Percentiles rank a stretch among this genome's conserved stretches.
Conservation (phyloP, 352 stramenopile genomes). For the Thalassiosira mediterranea region DNA sequence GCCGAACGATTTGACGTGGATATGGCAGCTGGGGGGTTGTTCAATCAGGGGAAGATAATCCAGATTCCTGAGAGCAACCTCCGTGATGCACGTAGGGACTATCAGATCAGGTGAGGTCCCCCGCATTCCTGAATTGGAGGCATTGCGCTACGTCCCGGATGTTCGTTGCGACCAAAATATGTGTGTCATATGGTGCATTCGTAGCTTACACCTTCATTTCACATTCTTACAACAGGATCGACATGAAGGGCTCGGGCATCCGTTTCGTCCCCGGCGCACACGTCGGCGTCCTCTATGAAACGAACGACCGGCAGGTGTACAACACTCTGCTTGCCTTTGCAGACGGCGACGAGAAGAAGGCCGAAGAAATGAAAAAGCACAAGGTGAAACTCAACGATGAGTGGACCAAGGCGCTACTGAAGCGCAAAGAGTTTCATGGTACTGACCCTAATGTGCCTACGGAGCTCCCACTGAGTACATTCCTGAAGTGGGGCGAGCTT, state of each 20-base stretch:
- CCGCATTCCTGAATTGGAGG: too few relatives aligned
- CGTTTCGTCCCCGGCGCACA: constrained; percentile 1
- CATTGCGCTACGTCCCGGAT: too few relatives aligned
- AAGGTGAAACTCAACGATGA: constrained; percentile 4
- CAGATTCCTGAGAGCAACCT: too few relatives aligned
- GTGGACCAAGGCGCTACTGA: constrained; percentile 2
- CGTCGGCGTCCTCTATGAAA: constrained; percentile 6
- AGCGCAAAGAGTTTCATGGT: constrained; percentile 5
- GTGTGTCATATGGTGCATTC: background rate
- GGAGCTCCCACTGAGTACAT: background rate
- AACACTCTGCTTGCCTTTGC: constrained; percentile 14
- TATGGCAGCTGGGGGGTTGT: too few relatives aligned
- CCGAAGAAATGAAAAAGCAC: background rate
- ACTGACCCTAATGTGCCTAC: background rate
- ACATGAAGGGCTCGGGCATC: background rate
- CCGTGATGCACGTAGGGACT: too few relatives aligned
- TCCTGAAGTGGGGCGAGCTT: too few relatives aligned
- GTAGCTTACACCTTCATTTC: background rate
- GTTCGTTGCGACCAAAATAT: background rate
- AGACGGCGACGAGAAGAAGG: constrained; percentile 4
- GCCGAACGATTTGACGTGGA: too few relatives aligned
- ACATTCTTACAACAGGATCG: constrained; percentile 2
- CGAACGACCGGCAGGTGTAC: background rate
- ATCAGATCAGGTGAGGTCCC: too few relatives aligned
- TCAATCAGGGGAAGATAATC: too few relatives aligned